Evolutionary conservation across 805 yeast species (phyloP).

Genomic region (Scheffersomyces lignosus): DNA sequence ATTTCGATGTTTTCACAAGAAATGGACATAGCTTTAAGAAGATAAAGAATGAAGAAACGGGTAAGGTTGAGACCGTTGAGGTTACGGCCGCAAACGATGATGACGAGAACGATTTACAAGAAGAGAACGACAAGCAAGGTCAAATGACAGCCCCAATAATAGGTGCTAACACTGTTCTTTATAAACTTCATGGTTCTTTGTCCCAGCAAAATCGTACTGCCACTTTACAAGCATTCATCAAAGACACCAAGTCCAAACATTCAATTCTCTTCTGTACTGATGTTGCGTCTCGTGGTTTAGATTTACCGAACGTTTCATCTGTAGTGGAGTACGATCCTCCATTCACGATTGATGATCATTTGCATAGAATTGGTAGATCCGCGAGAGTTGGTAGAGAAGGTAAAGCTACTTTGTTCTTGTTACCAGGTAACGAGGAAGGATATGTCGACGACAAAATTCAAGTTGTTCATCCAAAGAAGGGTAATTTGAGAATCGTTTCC

Average conservation of each 20-base stretch:
- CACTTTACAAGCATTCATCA: constrained; percentile 65
- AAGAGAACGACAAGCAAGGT: constrained; percentile 30
- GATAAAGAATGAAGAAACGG: constrained; percentile 26
- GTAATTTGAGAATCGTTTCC: constrained; percentile 31
- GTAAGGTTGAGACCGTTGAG: constrained; percentile 17
- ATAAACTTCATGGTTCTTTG: constrained; percentile 87
- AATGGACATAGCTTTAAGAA: constrained; percentile 46
- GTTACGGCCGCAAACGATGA: constrained; percentile 9
- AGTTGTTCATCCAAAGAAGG: constrained; percentile 40
- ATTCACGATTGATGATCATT: constrained; percentile 88
- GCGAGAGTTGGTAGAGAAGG: constrained; percentile 96
- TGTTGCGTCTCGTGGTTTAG: constrained; percentile 96
- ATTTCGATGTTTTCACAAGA: constrained; percentile 70
- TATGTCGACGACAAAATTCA: constrained; percentile 58
- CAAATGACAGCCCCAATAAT: constrained; percentile 56
- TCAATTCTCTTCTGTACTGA: constrained; percentile 89
- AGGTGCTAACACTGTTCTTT: constrained; percentile 43
- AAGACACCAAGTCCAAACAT: constrained; percentile 44
- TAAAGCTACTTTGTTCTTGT: constrained; percentile 68
- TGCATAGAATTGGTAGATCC: constrained; percentile 96
- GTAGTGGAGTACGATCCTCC: constrained; percentile 96
- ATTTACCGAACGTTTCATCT: constrained; percentile 79
- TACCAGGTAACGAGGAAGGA: constrained; percentile 89
- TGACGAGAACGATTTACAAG: constrained; percentile 22
- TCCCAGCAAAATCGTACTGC: constrained; percentile 80